Base-by-base conservation (phyloP, 805 yeast species). In the Candida argentea region DNA sequence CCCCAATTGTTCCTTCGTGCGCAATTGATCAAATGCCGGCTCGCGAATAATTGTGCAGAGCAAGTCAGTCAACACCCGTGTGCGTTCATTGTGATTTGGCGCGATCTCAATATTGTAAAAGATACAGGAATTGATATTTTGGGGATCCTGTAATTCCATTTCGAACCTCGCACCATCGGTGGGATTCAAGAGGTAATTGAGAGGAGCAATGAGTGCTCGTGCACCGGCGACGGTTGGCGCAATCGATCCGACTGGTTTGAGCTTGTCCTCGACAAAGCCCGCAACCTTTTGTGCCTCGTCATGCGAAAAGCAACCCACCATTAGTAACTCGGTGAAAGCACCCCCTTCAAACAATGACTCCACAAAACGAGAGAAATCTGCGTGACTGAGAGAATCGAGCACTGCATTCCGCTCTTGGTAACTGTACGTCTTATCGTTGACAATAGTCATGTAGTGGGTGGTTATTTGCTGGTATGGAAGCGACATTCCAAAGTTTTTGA, bases 1-100 rank as follows among this genome's bases (percentile, higher is more conserved):
- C 2, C 98, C 98, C 18, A 89, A 65, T 52, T 91, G 97, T 56
- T 89, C 97, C 43, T 84, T 79, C 5, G 98, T 89, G 53, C 98
- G 71, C 33, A 89, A 65, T 37, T 81, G 81, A 46, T 84, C 78
- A 55, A 89, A 91, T 33, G 89, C 81, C 4, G 95, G 96, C 48
- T 89, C 96, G 39, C 70, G 73, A 27, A 80, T 60, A 37, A 86
- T 67, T 36, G 82, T 89, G 0, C 80, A 70, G 26, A 84, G 53
- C 29, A 89, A 55, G 27, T 78, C 84, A 8, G 80, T 65, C 30
- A 69, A 45, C 30, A 52, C 80, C 61, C 35, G 61, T 41, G 31
- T 58, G 31, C 36, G 62, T 5, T 32, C 35, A 33, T 50, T 42
- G 3, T 32, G 19, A 5, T 37, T 26, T n/a, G 38, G 33, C 4